These are phyloP conservation scores for Smittium culicis DNA, from an alignment of 371 early-diverging fungal species.

Conservation along the genomic window DNA sequence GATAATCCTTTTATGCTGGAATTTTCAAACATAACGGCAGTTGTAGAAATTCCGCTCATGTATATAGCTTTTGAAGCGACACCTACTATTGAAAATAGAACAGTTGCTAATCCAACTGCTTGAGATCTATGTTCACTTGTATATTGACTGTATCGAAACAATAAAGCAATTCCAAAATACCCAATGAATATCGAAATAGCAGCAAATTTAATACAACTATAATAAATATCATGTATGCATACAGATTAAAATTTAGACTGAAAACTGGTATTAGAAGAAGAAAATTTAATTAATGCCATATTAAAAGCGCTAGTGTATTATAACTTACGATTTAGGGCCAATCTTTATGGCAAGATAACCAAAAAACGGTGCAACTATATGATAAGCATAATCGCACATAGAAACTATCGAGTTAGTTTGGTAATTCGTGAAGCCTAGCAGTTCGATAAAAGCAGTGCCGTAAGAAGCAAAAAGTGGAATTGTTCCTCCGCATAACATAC, in stretches of 20 bases:
- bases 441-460: conserved; percentile 31
- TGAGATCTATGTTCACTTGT: conserved; percentile 16
- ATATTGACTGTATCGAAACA: conserved; percentile 11
- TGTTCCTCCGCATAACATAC: conserved; percentile 39
- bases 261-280: conserved; percentile 11
- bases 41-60: conserved; percentile 43
- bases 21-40: conserved; percentile 39
- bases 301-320: conserved; percentile 14
- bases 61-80: conserved; percentile 44
- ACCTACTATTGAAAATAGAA: conserved; percentile 42
- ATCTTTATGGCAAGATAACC: conserved; percentile 33
- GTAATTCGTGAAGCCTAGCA: conserved; percentile 33
- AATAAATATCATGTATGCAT: neutral
- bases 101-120: conserved; percentile 29
- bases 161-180: conserved; percentile 23
- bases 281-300: conserved; percentile 14
- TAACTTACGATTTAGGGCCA: conserved; percentile 28
- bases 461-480: conserved; percentile 40
- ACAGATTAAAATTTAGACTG: neutral
- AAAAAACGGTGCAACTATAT: conserved; percentile 38
- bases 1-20: conserved; percentile 42
- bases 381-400: conserved; percentile 39
- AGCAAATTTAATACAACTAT: conserved; percentile 21
- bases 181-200: conserved; percentile 25
- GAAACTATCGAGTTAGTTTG: conserved; percentile 37